phyloP scores from a whole-genome alignment of 1,284 basidiomycete species.

The Ceratobasidium papillatum region DNA sequence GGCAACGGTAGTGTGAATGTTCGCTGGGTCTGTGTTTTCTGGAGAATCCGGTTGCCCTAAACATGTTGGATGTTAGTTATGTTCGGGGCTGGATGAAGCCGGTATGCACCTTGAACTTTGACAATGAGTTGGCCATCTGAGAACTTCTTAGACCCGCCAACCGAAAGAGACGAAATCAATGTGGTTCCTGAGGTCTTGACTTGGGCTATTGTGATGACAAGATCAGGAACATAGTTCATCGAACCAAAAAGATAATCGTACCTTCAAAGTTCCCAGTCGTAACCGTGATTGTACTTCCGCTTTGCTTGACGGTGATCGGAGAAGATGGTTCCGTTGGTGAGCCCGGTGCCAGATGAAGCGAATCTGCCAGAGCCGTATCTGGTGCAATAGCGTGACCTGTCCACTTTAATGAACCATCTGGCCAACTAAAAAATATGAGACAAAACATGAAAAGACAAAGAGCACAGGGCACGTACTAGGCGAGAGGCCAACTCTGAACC shows the following conservation, averaged over 20 bases:
- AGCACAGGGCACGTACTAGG: slow-evolving; percentile 50
- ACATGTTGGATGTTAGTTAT: slow-evolving; percentile 44
- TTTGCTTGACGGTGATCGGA: slow-evolving; percentile 52
- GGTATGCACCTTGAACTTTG: slow-evolving; percentile 52
- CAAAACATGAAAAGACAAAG: background rate
- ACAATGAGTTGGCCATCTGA: slow-evolving; percentile 53
- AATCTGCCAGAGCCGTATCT: slow-evolving; percentile 48
- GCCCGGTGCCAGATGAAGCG: slow-evolving; percentile 52
- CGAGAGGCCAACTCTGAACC: slow-evolving; percentile 56
- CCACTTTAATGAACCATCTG: slow-evolving; percentile 58
- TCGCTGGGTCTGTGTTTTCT: slow-evolving; percentile 45
- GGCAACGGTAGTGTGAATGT: slow-evolving; percentile 48
- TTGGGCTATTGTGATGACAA: slow-evolving; percentile 46
- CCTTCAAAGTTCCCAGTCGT: slow-evolving; percentile 55
- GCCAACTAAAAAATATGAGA: slow-evolving; percentile 52
- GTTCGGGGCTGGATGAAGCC: background rate
- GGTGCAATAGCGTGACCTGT: slow-evolving; percentile 56
- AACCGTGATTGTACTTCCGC: slow-evolving; percentile 50
- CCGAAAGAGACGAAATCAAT: slow-evolving; percentile 51
- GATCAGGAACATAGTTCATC: background rate
- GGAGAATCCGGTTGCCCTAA: slow-evolving; percentile 50
- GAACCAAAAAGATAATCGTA: slow-evolving; percentile 34
- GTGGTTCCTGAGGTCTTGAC: slow-evolving; percentile 54
- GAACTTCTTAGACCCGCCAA: slow-evolving; percentile 51
- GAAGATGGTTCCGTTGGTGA: slow-evolving; percentile 54